phyloP scores from a whole-genome alignment of 495 filamentous ascomycete species.

The Lindgomyces ingoldianus region DNA sequence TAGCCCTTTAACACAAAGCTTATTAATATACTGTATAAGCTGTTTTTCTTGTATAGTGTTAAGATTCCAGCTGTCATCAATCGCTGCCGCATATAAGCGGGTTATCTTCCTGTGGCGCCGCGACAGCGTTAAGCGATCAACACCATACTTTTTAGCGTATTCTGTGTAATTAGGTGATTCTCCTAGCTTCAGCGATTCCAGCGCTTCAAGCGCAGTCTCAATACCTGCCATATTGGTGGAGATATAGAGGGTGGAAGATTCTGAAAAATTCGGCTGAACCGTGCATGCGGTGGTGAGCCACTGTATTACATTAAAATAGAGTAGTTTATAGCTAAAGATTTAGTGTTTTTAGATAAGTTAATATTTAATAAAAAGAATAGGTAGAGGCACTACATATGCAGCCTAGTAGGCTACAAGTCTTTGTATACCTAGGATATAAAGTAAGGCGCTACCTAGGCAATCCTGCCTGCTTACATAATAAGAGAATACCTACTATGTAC shows the following conservation, averaged over 20 bases:
- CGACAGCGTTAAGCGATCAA: background rate
- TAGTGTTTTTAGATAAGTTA: too few relatives aligned
- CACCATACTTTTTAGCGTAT: background rate
- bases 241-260: background rate
- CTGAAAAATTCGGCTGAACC: background rate
- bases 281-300: background rate
- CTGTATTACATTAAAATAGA: too few relatives aligned
- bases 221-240: background rate
- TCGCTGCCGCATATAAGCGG: background rate
- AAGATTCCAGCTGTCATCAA: background rate
- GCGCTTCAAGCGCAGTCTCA: background rate
- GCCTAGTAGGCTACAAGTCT: too few relatives aligned
- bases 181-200: background rate
- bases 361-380: too few relatives aligned
- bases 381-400: too few relatives aligned
- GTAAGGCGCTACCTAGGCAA: too few relatives aligned
- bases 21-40: constrained; percentile 15
- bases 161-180: background rate
- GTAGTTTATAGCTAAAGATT: too few relatives aligned
- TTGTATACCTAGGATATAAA: too few relatives aligned
- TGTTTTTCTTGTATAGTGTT: constrained; percentile 12
- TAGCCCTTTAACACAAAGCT: background rate
- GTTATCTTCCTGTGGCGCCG: background rate
- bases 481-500: too few relatives aligned
- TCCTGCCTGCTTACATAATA: too few relatives aligned